Base-by-base conservation (phyloP, 148 eudicot genomes). In the Limonium bicolor region DNA sequence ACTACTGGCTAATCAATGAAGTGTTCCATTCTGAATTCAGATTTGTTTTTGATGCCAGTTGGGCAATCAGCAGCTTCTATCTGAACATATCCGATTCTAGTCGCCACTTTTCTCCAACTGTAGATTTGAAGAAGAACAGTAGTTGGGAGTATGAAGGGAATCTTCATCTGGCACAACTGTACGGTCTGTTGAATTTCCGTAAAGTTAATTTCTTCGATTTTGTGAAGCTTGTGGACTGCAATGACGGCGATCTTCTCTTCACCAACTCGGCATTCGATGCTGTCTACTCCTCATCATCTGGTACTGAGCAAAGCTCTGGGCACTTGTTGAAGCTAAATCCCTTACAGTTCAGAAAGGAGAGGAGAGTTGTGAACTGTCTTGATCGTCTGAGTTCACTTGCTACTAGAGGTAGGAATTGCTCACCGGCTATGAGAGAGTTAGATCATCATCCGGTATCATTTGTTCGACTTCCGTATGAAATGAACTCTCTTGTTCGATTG, bases 31-130 rank as follows among this genome's bases (percentile, higher is more conserved):
- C 87, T 37, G 67, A 70, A 46, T 73, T 58, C 37, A 69, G 97
- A 65, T 68, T 77, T 51, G 75, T 90, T 35, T 71, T 77, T 39
- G 97, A 84, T 71, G 97, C 95, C 30, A 84, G 93, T 67, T 60
- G 47, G 77, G 55, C 77, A 21, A 58, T 83, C 42, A 68, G 95
- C 31, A 90, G 59, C 63, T 61, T 77, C 54, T 65, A 65, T 61
- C 15, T 70, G 33, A 54, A 51, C 40, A n/a, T n/a, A n/a, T n/a
- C n/a, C n/a, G 61, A 60, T 54, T 51, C 61, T 14, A 22, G 55
- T 42, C 67, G 56, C 26, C 27, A 31, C 53, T 43, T 43, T 41
- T 14, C 39, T 60, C 68, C 23, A 41, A 28, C 12, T 27, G 34
- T 40, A 2, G 57, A 38, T 15, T 15, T 19, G 48, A 51, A 26